Evolutionary conservation across 305 asterid genomes (phyloP), one percentile per base, ranked within the genome.

Genomic region (Fraxinus latifolia): DNA sequence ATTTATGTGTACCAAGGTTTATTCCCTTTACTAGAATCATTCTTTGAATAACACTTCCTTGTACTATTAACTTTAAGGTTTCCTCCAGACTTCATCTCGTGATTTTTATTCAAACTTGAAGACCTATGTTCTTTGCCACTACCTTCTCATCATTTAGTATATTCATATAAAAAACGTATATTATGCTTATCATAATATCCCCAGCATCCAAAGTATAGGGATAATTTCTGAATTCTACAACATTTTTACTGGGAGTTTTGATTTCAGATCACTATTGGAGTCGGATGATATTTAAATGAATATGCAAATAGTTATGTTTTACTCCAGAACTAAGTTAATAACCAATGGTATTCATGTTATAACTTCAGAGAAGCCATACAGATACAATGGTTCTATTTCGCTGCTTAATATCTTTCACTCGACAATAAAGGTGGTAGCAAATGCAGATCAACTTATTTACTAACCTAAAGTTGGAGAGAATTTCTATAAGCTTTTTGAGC

Each of bases 391-490:
- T 29, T 67, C 21, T 0, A 12, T 27, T 25, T 67, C 31, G 74
- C 36, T 67, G 8, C 9, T 25, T 25, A 3, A 3, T 44, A 67
- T 11, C 74, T 25, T 25, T 27, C 74, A 3, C 19, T 25, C 14
- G 17, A 67, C 34, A 27, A 9, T 67, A 83, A 65, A 6, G 25
- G 76, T 55, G 31, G 83, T 65, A 78, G 70, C 60, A 82, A 71
- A 47, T 80, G 74, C n/a, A 77, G 65, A 83, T 34, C 78, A 29
- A 32, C 77, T 17, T 21, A 42, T 68, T 74, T 15, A 86, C 95
- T 77, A 82, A 96, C 99, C 98, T 93, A 80, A 90, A 91, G 87
- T 70, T 85, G 83, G 96, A 85, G 75, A 96, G 91, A 83, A 96
- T 82, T 79, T 86, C 90, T 82, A 94, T 90, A 79, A 96, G 98